These are phyloP conservation scores for Saxispiralis lemnorum DNA, from an alignment of 495 filamentous ascomycete genomes.

Conservation along the genomic window DNA sequence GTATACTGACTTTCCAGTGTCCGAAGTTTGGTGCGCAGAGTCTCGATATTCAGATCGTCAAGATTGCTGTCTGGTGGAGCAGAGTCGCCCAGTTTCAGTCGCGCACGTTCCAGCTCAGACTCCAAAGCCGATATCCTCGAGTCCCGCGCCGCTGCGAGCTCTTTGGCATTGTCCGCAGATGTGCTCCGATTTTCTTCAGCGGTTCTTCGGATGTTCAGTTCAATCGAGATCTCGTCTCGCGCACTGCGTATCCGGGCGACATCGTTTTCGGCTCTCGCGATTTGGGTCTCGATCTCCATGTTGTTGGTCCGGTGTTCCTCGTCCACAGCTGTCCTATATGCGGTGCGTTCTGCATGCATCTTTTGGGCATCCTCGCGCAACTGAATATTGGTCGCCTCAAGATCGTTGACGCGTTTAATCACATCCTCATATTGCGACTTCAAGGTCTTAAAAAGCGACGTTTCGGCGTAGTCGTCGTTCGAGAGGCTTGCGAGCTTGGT, in stretches of 20 bases:
- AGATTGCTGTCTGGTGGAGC: constrained; percentile 31
- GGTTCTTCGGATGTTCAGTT: constrained; percentile 61
- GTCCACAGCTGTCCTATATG: constrained; percentile 62
- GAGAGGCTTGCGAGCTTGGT: constrained; percentile 50
- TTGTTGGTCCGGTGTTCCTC: constrained; percentile 52
- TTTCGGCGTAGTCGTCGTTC: constrained; percentile 85
- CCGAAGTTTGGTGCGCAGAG: constrained; percentile 53
- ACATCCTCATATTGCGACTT: constrained; percentile 83
- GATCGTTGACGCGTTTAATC: constrained; percentile 73
- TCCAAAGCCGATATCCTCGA: constrained; percentile 64
- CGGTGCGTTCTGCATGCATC: constrained; percentile 63
- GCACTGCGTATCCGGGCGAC: constrained; percentile 64
- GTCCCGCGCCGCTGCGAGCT: constrained; percentile 57
- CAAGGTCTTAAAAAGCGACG: constrained; percentile 79
- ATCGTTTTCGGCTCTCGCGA: constrained; percentile 66
- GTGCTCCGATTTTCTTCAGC: constrained; percentile 57
- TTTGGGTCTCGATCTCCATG: constrained; percentile 59
- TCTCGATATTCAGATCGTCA: constrained; percentile 40
- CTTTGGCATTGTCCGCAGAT: constrained; percentile 51
- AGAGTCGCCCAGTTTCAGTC: constrained; percentile 31
- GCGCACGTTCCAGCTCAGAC: constrained; percentile 57
- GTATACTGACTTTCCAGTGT: constrained; percentile 60
- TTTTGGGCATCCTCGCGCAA: constrained; percentile 72
- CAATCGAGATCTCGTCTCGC: constrained; percentile 69
- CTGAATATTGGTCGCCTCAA: constrained; percentile 76